Conservation (phyloP, 2,329 filamentous ascomycete genomes). For the Zopfia rhizophila region DNA sequence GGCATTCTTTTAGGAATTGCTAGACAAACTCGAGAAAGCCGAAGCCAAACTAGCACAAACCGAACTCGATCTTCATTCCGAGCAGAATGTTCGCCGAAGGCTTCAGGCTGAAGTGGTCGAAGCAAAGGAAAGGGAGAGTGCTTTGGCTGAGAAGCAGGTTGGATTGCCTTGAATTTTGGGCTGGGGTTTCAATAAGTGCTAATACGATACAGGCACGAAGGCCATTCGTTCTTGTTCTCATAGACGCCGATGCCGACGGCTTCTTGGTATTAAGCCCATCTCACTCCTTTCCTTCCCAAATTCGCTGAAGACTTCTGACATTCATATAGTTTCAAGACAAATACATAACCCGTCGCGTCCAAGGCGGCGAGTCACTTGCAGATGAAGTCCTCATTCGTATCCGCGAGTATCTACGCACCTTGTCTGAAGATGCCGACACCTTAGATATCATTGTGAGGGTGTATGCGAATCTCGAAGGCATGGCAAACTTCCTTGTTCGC, state of each 20-base stretch:
- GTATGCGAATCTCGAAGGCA: slow-evolving; percentile 49
- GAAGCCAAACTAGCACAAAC: slow-evolving; percentile 49
- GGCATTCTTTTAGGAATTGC: slow-evolving; percentile 38
- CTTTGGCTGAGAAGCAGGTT: slow-evolving; percentile 44
- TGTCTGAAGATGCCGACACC: slow-evolving; percentile 46
- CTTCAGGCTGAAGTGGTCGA: slow-evolving; percentile 47
- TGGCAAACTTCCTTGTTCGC: slow-evolving; percentile 49
- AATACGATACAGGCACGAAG: slow-evolving; percentile 37
- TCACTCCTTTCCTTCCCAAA: background rate
- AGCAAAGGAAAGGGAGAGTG: slow-evolving; percentile 41
- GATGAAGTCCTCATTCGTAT: slow-evolving; percentile 47
- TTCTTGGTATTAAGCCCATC: slow-evolving; percentile 38
- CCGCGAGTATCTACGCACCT: slow-evolving; percentile 48
- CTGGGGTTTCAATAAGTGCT: slow-evolving; percentile 9
- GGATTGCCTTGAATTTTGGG: slow-evolving; percentile 2
- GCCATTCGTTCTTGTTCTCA: slow-evolving; percentile 48
- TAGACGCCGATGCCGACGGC: slow-evolving; percentile 51
- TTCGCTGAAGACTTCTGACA: background rate
- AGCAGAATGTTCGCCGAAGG: slow-evolving; percentile 50
- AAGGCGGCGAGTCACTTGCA: slow-evolving; percentile 47
- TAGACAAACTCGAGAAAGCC: slow-evolving; percentile 50
- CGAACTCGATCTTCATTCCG: slow-evolving; percentile 49
- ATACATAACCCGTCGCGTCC: slow-evolving; percentile 46
- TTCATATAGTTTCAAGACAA: slow-evolving; percentile 47
- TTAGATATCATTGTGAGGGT: slow-evolving; percentile 48